phyloP scores from a whole-genome alignment of 352 stramenopile genomes.

The Elongisporangium prolatum region DNA sequence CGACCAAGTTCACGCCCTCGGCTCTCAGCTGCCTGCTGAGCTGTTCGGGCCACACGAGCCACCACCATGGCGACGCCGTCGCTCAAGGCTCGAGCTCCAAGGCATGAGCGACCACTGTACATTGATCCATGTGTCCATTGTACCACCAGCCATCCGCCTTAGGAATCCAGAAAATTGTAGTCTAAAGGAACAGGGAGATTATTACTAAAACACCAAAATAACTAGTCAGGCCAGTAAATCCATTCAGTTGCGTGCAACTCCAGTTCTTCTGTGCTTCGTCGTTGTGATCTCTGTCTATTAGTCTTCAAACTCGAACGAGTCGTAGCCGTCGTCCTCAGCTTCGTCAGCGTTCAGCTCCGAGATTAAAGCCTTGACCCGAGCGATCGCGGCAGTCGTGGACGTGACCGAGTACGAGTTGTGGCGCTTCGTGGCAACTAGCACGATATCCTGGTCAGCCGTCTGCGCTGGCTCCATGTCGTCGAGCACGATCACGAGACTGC shows the following conservation, averaged over 20 bases:
- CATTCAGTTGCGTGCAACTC: not conserved
- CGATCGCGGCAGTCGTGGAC: constrained; percentile 51
- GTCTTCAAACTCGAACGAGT: constrained; percentile 75
- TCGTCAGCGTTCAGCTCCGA: constrained; percentile 61
- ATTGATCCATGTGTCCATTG: not conserved
- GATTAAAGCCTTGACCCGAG: constrained; percentile 64
- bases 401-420: constrained; percentile 78
- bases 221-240: not conserved
- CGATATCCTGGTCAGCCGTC: constrained; percentile 65
- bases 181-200: constrained; percentile 12
- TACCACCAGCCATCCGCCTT: not conserved
- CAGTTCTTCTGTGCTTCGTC: not conserved
- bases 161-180: constrained; percentile 8
- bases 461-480: constrained; percentile 81
- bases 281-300: constrained; percentile 8
- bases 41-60: constrained; percentile 50
- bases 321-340: constrained; percentile 63
- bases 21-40: constrained; percentile 78
- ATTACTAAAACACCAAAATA: constrained; percentile 8
- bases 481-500: constrained; percentile 58
- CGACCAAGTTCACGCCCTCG: constrained; percentile 70
- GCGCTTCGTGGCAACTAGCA: constrained; percentile 56
- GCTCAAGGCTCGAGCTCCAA: not conserved
- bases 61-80: not conserved
- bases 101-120: not conserved